Evolutionary conservation across 768 basidiomycete genomes (phyloP).

Genomic region (Suillus discolor): DNA sequence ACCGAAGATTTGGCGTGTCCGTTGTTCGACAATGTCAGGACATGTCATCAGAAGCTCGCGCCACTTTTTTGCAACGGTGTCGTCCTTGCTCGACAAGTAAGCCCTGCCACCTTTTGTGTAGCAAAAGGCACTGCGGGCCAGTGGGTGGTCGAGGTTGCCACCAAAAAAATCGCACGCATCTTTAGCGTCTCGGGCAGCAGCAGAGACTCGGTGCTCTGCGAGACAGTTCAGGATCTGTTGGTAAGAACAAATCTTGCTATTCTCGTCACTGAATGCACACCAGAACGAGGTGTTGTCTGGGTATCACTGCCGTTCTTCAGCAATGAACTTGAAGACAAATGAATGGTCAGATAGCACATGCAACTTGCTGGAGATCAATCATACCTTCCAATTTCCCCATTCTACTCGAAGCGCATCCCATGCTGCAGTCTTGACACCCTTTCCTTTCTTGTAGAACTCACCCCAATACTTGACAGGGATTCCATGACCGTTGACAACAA

Average conservation of each 20-base stretch:
- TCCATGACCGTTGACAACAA: slow-evolving; percentile 13
- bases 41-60: too few relatives aligned
- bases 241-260: slow-evolving; percentile 10
- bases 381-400: slow-evolving; percentile 20
- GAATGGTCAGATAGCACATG: not conserved
- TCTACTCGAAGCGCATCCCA: slow-evolving; percentile 16
- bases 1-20: too few relatives aligned
- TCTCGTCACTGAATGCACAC: slow-evolving; percentile 12
- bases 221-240: slow-evolving; percentile 15
- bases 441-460: slow-evolving; percentile 17
- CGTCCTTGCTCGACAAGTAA: too few relatives aligned
- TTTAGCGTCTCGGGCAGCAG: slow-evolving; percentile 6
- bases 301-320: slow-evolving; percentile 10
- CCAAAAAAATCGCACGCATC: not conserved
- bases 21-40: too few relatives aligned
- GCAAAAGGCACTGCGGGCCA: too few relatives aligned
- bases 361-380: not conserved
- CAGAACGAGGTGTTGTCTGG: slow-evolving; percentile 16
- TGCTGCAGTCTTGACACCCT: slow-evolving; percentile 3
- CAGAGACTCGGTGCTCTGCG: not conserved
- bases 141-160: too few relatives aligned
- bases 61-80: too few relatives aligned
- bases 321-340: slow-evolving; percentile 14
- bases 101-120: too few relatives aligned
- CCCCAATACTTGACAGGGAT: slow-evolving; percentile 20